A percentile compares a stretch with the other conserved stretches of the same genome.
Conservation (phyloP, 352 stramenopile species). For the Phytophthora macrochlamydospora region DNA sequence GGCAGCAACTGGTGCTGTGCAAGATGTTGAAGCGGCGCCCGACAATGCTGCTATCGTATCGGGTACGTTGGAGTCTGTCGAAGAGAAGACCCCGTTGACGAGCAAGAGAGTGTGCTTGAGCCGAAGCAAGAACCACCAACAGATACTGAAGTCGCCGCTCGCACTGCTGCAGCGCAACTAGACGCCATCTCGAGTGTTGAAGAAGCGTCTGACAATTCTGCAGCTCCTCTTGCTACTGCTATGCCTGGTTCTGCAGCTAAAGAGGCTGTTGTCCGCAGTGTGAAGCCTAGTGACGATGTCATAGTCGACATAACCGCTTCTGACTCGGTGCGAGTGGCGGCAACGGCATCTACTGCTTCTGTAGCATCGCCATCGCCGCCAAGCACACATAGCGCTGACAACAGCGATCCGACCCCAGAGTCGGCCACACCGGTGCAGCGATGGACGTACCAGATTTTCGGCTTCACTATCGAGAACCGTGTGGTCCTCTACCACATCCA, state of each 20-base stretch:
- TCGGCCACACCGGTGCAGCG: conserved; percentile 4
- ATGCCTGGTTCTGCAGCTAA: background rate
- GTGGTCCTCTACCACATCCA: conserved; percentile 54
- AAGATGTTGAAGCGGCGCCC: background rate
- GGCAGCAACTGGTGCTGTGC: background rate
- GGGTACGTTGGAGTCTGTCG: background rate
- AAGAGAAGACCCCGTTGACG: background rate
- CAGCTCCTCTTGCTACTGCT: background rate
- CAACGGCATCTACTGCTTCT: background rate
- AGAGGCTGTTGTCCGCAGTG: background rate
- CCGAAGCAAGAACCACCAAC: background rate
- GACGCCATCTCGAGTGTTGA: background rate
- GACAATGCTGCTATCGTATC: background rate
- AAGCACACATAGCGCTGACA: conserved; percentile 16
- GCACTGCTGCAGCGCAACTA: background rate
- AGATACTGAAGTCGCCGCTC: background rate
- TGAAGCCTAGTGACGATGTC: background rate
- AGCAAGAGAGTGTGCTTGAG: background rate
- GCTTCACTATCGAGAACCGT: conserved; percentile 41
- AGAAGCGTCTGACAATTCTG: background rate
- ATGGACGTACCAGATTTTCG: conserved; percentile 40
- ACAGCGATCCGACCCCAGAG: conserved; percentile 15
- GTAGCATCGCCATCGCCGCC: background rate
- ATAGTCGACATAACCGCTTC: background rate
- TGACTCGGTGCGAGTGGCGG: background rate